Base-by-base conservation (phyloP, 805 yeast genomes). In the Candida railenensis region DNA sequence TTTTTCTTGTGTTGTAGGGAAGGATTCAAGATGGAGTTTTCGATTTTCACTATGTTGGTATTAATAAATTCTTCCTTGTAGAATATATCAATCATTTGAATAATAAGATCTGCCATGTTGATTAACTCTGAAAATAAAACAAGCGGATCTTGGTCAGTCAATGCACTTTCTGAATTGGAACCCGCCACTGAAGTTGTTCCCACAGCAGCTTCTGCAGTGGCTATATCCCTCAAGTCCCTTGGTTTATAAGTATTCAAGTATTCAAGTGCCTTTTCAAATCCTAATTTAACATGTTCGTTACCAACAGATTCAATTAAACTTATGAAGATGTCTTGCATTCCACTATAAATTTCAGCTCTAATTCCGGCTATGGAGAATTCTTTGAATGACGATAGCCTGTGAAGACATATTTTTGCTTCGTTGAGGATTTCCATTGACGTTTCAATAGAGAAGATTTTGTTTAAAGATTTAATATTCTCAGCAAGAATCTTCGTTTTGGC, bases 51-150 rank as follows among this genome's bases (percentile, higher is more conserved):
- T 19, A 89, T 74, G 38, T 73, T 69, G 34, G 77, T 73, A 44
- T 71, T 63, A 5, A 82, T 62, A 53, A 92, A 74, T 61, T 92
- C 98, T 61, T 88, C 91, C 55, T 87, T 86, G 66, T 89, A 92
- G 55, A 94, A 94, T 4, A 89, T 88, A 44, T 87, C 90, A 38
- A 91, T 69, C 95, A 92, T 89, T 61, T 92, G 97, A 56, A 89
- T 85, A 19, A 94, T 88, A 47, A 92, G 71, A 63, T 92, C 99
- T 3, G 97, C 97, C 49, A 89, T 83, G 55, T 91, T 94, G 32
- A 94, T 94, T 47, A 94, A 75, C 60, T 92, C 97, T 15, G 95
- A 86, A 56, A 94, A 92, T 39, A 87, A 81, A 0, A 85, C 85
- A 44, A 92, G 72, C 0, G 98, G 98, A 51, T 87, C 95, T n/a